These are phyloP conservation scores for Penicillium occitanis DNA, from an alignment of 2,329 filamentous ascomycete species.

Conservation along the genomic window DNA sequence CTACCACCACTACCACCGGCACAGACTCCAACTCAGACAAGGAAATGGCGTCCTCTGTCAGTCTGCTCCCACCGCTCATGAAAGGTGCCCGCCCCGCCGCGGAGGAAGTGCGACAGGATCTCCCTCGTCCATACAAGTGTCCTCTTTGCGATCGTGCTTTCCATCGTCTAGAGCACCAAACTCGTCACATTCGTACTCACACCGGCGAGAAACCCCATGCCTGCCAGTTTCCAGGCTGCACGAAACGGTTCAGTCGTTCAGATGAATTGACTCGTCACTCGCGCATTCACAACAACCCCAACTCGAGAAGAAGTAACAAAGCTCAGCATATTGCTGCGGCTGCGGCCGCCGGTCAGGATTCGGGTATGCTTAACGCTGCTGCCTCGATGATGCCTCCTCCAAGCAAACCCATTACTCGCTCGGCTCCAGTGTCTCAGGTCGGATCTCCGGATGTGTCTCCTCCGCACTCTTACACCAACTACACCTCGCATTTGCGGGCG, in stretches of 20 bases:
- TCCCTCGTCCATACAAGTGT: conserved; percentile 97
- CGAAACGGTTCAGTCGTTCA: conserved; percentile 93
- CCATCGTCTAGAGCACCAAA: conserved; percentile 94
- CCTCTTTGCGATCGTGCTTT: conserved; percentile 98
- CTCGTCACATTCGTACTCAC: conserved; percentile 88
- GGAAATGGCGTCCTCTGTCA: conserved; percentile 47
- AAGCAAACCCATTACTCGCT: conserved; percentile 77
- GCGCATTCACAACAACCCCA: conserved; percentile 98
- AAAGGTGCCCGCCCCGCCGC: conserved; percentile 56
- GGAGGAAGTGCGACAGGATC: conserved; percentile 66
- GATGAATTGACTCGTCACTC: conserved; percentile 97
- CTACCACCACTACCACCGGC: conserved; percentile 25
- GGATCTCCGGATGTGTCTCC: conserved; percentile 95
- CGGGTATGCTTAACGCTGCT: conserved; percentile 42
- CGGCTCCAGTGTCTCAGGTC: conserved; percentile 80
- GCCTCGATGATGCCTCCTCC: conserved; percentile 76
- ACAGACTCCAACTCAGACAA: conserved; percentile 26
- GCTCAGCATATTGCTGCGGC: conserved; percentile 62
- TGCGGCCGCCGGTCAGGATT: conserved; percentile 53
- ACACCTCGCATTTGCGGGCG: conserved; percentile 58
- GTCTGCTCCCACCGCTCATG: conserved; percentile 46
- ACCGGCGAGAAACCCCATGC: conserved; percentile 98
- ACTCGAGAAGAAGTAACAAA: conserved; percentile 92
- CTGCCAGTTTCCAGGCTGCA: conserved; percentile 92
- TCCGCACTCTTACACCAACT: conserved; percentile 76